These are phyloP conservation scores for Alternaria viburni DNA, from an alignment of 2,329 filamentous ascomycete species.

Conservation along the genomic window DNA sequence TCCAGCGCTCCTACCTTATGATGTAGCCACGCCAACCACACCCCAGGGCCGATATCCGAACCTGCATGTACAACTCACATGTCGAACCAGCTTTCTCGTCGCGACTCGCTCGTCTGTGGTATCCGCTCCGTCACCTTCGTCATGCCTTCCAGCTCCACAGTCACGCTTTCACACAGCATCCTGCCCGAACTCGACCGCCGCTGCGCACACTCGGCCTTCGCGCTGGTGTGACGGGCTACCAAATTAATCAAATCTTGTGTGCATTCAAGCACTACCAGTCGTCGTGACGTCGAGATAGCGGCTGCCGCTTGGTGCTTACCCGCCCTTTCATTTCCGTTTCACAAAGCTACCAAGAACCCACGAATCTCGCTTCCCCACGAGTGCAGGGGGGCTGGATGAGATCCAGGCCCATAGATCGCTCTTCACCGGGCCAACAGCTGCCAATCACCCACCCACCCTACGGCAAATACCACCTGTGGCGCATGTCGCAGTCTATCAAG, in stretches of 20 bases:
- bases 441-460: background rate
- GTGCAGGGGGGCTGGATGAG: background rate
- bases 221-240: slow-evolving; percentile 10
- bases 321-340: slow-evolving; percentile 19
- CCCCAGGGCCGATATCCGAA: slow-evolving; percentile 8
- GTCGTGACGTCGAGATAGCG: slow-evolving; percentile 21
- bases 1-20: slow-evolving; percentile 15
- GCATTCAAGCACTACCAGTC: slow-evolving; percentile 16
- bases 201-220: background rate
- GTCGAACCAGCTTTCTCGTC: background rate
- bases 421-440: background rate
- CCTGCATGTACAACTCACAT: slow-evolving; percentile 30
- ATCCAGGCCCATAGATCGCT: slow-evolving; percentile 4
- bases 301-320: slow-evolving; percentile 5
- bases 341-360: background rate
- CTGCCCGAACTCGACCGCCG: background rate
- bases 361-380: slow-evolving; percentile 19
- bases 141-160: background rate
- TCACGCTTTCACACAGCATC: slow-evolving; percentile 7
- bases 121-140: background rate
- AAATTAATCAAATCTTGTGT: slow-evolving; percentile 30
- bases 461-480: slow-evolving; percentile 22
- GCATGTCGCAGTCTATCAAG: slow-evolving; percentile 17
- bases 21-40: slow-evolving; percentile 21
- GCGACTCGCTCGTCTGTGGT: background rate